Evolutionary conservation across 192 early-diverging fungal species (phyloP).

Genomic region (Coemansia sp.): DNA sequence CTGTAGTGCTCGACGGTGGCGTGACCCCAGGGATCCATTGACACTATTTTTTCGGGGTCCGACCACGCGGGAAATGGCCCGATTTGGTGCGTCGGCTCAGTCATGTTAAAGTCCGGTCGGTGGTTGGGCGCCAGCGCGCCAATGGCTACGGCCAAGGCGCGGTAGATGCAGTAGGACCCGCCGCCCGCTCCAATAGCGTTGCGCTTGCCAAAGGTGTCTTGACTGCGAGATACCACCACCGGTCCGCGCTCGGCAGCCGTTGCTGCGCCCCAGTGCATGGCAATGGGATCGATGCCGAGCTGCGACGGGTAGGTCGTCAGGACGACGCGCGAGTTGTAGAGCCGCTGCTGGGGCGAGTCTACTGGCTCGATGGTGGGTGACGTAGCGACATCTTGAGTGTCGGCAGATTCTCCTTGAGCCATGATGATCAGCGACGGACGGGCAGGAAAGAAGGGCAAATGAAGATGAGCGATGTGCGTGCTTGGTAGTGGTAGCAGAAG

Average conservation of each 20-base stretch:
- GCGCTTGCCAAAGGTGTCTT: slow-evolving; percentile 74
- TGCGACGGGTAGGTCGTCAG: slow-evolving; percentile 73
- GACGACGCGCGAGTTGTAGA: slow-evolving; percentile 64
- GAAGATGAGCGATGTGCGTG: not conserved
- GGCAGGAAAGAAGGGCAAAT: too few relatives aligned
- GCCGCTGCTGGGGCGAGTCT: slow-evolving; percentile 18
- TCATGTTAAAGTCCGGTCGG: slow-evolving; percentile 84
- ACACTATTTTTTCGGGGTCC: slow-evolving; percentile 89
- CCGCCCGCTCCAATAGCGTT: slow-evolving; percentile 97
- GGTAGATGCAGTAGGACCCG: slow-evolving; percentile 91
- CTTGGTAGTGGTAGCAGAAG: not conserved
- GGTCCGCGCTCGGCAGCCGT: slow-evolving; percentile 79
- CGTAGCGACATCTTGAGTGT: not conserved
- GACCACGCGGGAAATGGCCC: slow-evolving; percentile 81
- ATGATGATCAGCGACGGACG: not conserved
- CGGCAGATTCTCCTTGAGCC: slow-evolving; percentile 1
- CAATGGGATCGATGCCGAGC: slow-evolving; percentile 73
- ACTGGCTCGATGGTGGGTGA: slow-evolving; percentile 3
- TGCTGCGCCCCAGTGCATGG: slow-evolving; percentile 77
- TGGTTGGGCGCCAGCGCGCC: slow-evolving; percentile 84
- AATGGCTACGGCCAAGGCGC: slow-evolving; percentile 89
- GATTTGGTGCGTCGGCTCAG: slow-evolving; percentile 83
- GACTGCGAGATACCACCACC: slow-evolving; percentile 80
- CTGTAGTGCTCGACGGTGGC: slow-evolving; percentile 65
- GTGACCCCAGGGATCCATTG: slow-evolving; percentile 93